Evolutionary conservation across 176 grass and related monocot genomes (phyloP).

Genomic region (Otatea glauca): DNA sequence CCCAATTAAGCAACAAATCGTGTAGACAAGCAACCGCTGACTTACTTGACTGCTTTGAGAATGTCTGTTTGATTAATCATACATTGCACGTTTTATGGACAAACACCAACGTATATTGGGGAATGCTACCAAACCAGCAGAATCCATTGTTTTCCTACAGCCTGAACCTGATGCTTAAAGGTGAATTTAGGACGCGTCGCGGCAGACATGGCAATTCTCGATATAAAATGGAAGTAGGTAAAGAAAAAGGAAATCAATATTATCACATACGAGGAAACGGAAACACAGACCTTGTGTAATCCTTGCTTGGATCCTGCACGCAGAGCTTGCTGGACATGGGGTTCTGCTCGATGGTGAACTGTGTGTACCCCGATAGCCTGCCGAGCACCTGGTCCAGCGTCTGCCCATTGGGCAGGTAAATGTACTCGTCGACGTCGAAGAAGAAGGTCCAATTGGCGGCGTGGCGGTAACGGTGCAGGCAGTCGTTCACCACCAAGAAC

Average conservation of each 20-base stretch:
- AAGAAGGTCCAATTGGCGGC: slow-evolving; percentile 96
- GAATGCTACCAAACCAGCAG: background rate
- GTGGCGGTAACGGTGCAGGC: slow-evolving; percentile 75
- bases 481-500: slow-evolving; percentile 92
- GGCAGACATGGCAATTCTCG: background rate
- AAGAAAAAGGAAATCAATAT: background rate
- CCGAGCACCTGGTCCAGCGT: slow-evolving; percentile 58
- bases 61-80: slow-evolving; percentile 36
- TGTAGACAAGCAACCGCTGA: slow-evolving; percentile 31
- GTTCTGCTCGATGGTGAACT: slow-evolving; percentile 95
- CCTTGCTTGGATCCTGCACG: slow-evolving; percentile 48
- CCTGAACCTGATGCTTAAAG: background rate
- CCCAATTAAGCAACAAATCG: background rate
- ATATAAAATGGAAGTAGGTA: slow-evolving; percentile 26
- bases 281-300: slow-evolving; percentile 58
- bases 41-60: slow-evolving; percentile 16
- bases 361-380: slow-evolving; percentile 60
- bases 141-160: background rate
- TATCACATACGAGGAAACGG: background rate
- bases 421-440: slow-evolving; percentile 92
- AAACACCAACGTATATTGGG: background rate
- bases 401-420: slow-evolving; percentile 65
- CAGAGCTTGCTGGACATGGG: slow-evolving; percentile 94
- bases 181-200: background rate
- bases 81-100: background rate